Conservation (phyloP, 495 filamentous ascomycete genomes). For the Hypoxylon fuscum region DNA sequence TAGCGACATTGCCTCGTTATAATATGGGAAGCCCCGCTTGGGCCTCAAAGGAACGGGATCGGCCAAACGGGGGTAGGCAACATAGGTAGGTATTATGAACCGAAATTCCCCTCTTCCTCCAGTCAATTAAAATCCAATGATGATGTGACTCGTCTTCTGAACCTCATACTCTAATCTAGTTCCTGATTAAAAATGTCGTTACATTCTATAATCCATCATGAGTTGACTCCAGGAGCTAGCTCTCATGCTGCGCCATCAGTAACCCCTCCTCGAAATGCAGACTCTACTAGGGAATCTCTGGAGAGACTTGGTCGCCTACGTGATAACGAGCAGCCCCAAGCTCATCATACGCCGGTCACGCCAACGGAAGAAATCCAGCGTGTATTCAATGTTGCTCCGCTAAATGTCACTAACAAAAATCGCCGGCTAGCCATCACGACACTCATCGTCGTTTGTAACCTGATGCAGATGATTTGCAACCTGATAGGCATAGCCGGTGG, state of each 20-base stretch:
- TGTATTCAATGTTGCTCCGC: slow-evolving; percentile 28
- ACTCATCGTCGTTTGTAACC: slow-evolving; percentile 41
- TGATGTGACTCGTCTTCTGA: no score
- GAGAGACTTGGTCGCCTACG: no score
- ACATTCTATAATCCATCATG: slow-evolving; percentile 17
- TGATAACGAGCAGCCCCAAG: no score
- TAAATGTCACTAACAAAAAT: slow-evolving; percentile 24
- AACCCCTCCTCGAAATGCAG: neutral
- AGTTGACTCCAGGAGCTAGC: neutral
- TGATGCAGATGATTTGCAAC: slow-evolving; percentile 46
- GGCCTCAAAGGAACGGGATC: no score
- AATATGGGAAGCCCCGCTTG: no score
- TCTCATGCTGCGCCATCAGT: neutral
- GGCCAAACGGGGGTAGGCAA: no score
- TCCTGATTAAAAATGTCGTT: slow-evolving; percentile 15
- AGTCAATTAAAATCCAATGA: no score
- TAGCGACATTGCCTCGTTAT: no score
- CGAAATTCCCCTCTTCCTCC: no score
- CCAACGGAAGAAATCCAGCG: slow-evolving; percentile 26
- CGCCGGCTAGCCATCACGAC: slow-evolving; percentile 23
- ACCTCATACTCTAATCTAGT: neutral
- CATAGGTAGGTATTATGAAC: no score
- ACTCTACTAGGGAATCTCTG: no score
- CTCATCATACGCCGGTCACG: neutral
- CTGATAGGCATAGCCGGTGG: slow-evolving; percentile 42